A percentile compares a stretch with the other conserved stretches of the same genome.
Evolutionary conservation across 495 filamentous ascomycete genomes (phyloP).

Genomic region (Xylaria palmicola): DNA sequence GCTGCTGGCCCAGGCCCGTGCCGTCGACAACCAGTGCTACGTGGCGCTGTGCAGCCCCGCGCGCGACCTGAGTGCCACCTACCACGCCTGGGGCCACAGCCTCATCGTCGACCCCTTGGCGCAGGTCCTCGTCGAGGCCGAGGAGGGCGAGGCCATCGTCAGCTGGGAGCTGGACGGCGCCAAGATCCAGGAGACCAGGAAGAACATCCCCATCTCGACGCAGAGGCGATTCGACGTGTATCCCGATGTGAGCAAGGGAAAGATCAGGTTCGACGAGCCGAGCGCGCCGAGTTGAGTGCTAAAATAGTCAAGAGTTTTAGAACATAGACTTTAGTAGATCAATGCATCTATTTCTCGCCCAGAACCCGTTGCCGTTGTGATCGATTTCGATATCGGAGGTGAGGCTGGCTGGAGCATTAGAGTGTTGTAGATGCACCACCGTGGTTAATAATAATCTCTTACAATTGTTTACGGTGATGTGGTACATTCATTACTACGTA

Average conservation of each 20-base stretch:
- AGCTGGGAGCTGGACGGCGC: constrained; percentile 70
- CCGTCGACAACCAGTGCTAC: constrained; percentile 93
- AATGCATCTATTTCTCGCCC: too few relatives aligned
- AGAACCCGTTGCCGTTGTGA: too few relatives aligned
- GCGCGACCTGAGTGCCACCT: constrained; percentile 70
- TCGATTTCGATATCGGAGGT: too few relatives aligned
- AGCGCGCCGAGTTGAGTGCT: background rate
- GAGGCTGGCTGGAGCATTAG: too few relatives aligned
- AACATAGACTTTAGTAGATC: background rate
- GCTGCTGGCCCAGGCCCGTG: constrained; percentile 76
- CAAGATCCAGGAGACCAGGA: constrained; percentile 73
- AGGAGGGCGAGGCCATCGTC: constrained; percentile 72
- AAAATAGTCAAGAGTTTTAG: background rate
- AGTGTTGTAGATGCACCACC: too few relatives aligned
- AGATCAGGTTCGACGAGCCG: constrained; percentile 21
- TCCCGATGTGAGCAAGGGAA: constrained; percentile 72
- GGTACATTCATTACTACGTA: too few relatives aligned
- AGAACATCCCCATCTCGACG: constrained; percentile 76
- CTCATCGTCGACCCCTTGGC: constrained; percentile 90
- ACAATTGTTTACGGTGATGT: too few relatives aligned
- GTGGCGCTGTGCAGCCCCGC: constrained; percentile 92
- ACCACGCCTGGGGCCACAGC: constrained; percentile 91
- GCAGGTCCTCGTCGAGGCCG: constrained; percentile 68
- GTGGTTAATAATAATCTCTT: too few relatives aligned
- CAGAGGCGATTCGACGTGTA: constrained; percentile 97